Conservation (phyloP, 106 monocot species). For the Platanthera guangdongensis region DNA sequence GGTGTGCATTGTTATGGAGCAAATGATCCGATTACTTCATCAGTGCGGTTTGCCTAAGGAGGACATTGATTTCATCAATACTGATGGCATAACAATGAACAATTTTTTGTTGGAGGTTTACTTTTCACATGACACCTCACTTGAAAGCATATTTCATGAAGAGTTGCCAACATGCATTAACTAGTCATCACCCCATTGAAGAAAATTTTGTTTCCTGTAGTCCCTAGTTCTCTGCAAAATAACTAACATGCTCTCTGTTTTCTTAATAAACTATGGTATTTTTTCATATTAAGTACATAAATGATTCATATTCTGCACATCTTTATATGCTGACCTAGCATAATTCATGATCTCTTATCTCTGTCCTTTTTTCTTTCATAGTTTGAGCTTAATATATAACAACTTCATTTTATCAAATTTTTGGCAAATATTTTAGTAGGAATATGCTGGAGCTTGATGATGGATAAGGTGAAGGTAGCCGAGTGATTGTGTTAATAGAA, state of each 20-base stretch:
- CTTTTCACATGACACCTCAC: background rate
- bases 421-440: background rate
- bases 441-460: background rate
- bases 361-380: background rate
- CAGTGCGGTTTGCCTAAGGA: constrained; percentile 73
- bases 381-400: background rate
- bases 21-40: constrained; percentile 91
- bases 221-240: background rate
- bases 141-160: background rate
- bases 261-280: background rate
- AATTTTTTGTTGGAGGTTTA: constrained; percentile 72
- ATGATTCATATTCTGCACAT: background rate
- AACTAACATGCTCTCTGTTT: background rate
- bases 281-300: background rate
- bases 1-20: constrained; percentile 99
- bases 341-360: background rate
- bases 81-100: constrained; percentile 87
- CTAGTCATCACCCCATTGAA: background rate
- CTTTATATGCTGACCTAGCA: background rate
- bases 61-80: constrained; percentile 88
- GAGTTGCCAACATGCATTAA: background rate
- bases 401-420: background rate
- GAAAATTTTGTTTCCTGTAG: background rate
- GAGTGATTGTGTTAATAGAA: too few species aligned
- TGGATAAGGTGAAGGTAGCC: too few species aligned